These are phyloP conservation scores for Lipomyces anomalus DNA, from an alignment of 805 yeast genomes.

Conservation along the genomic window DNA sequence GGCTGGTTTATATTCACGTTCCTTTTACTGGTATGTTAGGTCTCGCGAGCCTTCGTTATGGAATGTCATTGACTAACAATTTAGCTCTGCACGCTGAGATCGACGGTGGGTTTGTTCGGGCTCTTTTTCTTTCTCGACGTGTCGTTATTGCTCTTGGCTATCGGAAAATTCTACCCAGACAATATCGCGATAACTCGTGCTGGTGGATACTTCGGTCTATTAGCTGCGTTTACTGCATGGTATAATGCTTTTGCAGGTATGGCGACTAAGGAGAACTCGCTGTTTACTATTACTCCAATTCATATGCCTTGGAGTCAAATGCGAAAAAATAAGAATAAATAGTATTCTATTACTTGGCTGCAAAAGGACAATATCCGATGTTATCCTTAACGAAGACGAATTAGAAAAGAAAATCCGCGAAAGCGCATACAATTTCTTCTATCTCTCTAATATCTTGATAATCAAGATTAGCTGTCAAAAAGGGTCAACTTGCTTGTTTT, in stretches of 20 bases:
- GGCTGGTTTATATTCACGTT: constrained; percentile 64
- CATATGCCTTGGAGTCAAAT: constrained; percentile 23
- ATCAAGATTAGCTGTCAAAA: too few species aligned
- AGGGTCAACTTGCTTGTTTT: constrained; percentile 57
- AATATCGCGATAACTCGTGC: constrained; percentile 39
- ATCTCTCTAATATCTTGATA: too few species aligned
- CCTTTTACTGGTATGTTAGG: constrained; percentile 43
- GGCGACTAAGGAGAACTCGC: constrained; percentile 51
- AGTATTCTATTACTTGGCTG: neutral
- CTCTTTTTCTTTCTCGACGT: constrained; percentile 49
- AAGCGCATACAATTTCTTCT: too few species aligned
- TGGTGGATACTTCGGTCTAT: constrained; percentile 57
- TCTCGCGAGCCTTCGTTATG: too few species aligned
- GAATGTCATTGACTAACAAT: too few species aligned
- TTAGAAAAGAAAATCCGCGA: too few species aligned
- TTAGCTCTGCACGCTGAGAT: constrained; percentile 54
- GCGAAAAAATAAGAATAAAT: constrained; percentile 3
- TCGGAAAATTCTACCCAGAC: constrained; percentile 43
- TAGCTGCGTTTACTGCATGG: constrained; percentile 54
- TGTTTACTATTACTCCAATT: constrained; percentile 12
- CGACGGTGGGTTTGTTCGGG: constrained; percentile 58
- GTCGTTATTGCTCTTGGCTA: constrained; percentile 51
- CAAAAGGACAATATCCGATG: neutral
- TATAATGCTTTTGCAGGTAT: constrained; percentile 60
- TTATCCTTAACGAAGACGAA: too few species aligned